Conservation (phyloP, 352 stramenopile species). For the Phytophthora pistaciae region DNA sequence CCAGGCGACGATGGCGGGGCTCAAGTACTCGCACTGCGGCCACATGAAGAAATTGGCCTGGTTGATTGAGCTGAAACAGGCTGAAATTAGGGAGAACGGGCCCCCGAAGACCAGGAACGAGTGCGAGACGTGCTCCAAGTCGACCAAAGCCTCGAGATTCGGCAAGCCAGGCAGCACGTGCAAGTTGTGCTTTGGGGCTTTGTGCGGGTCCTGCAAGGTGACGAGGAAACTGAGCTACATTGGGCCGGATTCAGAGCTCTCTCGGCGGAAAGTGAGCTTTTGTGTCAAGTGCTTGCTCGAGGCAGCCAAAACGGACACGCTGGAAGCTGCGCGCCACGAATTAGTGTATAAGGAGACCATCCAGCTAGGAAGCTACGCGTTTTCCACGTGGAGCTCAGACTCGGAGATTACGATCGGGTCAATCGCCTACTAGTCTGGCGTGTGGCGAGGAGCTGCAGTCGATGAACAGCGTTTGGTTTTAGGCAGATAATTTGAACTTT, state of each 20-base stretch:
- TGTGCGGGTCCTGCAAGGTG: conserved; percentile 28
- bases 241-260: conserved; percentile 24
- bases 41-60: conserved; percentile 45
- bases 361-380: not conserved
- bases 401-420: not conserved
- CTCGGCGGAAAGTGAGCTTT: conserved; percentile 31
- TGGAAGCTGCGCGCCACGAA: conserved; percentile 21
- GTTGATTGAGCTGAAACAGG: conserved; percentile 24
- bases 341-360: conserved; percentile 17
- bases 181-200: conserved; percentile 22
- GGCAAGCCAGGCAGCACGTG: conserved; percentile 15
- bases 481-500: no score
- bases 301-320: conserved; percentile 21
- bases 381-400: not conserved
- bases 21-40: conserved; percentile 40
- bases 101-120: not conserved
- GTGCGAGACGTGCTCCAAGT: conserved; percentile 29
- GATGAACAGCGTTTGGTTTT: no score
- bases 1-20: conserved; percentile 21
- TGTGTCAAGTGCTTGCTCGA: conserved; percentile 37
- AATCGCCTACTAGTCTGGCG: not conserved
- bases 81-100: not conserved
- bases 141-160: conserved; percentile 12
- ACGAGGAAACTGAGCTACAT: conserved; percentile 37
- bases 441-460: no score